Conservation (phyloP, 257 asterid species). For the Gentiana macrophylla region DNA sequence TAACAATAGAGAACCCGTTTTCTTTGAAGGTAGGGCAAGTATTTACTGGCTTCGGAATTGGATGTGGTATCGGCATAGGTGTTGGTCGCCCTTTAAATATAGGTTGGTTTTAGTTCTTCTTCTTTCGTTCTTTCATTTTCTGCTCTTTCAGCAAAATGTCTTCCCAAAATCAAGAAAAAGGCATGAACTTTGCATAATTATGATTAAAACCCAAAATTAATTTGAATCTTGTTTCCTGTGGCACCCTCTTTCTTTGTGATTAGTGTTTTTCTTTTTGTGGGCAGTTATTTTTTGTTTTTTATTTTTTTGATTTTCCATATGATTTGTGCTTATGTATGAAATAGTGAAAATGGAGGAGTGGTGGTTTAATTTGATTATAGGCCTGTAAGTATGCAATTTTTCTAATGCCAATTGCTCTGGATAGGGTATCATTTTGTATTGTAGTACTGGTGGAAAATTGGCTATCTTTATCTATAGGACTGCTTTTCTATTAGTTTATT, state of each 20-base stretch:
- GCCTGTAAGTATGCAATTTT: background rate
- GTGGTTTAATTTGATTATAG: background rate
- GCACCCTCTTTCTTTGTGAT: background rate
- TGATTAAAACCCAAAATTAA: conserved; percentile 11
- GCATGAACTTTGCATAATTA: conserved; percentile 15
- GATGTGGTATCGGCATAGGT: conserved; percentile 91
- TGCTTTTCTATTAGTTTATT: background rate
- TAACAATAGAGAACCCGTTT: conserved; percentile 60
- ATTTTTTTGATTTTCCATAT: background rate
- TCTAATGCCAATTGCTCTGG: too few species aligned
- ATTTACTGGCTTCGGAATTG: conserved; percentile 89
- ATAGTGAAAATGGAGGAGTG: background rate
- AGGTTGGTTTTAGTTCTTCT: conserved; percentile 23
- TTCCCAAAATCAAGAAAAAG: background rate
- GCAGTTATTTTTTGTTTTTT: background rate
- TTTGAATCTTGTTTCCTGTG: conserved; percentile 1
- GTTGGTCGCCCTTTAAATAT: conserved; percentile 81
- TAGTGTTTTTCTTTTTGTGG: background rate
- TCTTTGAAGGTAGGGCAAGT: conserved; percentile 83
- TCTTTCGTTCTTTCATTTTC: conserved; percentile 1
- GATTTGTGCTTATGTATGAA: background rate
- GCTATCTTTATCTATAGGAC: background rate
- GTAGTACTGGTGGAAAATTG: background rate
- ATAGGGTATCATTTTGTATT: background rate
- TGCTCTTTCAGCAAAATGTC: background rate